Percentiles rank a stretch among this genome's conserved stretches.
Conservation (phyloP, 2,329 filamentous ascomycete species). For the Aureobasidium leucospermi region DNA sequence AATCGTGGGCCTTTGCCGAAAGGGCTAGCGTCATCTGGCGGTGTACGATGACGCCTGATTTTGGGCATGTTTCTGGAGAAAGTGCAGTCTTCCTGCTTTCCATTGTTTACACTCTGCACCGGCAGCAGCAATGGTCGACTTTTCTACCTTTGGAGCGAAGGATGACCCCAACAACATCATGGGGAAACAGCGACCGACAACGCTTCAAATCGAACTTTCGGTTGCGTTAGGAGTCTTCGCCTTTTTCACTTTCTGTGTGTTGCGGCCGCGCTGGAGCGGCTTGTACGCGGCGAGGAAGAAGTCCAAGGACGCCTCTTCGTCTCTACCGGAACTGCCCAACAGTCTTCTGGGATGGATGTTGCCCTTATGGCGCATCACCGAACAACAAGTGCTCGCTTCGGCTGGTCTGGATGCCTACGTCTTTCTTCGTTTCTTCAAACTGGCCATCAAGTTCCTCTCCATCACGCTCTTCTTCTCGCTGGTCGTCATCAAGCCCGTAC, state of each 20-base stretch:
- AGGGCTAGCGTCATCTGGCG: neutral
- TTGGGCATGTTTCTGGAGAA: constrained; percentile 5
- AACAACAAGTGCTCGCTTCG: constrained; percentile 81
- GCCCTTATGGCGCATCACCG: constrained; percentile 72
- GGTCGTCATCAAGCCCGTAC: constrained; percentile 76
- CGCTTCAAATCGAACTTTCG: constrained; percentile 64
- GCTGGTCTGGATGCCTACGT: constrained; percentile 94
- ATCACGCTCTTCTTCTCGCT: constrained; percentile 76
- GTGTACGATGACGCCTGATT: constrained; percentile 13
- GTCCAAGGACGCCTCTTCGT: constrained; percentile 56
- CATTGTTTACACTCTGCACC: constrained; percentile 8
- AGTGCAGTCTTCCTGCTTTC: neutral
- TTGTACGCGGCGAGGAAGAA: constrained; percentile 86
- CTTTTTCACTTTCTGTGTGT: constrained; percentile 70
- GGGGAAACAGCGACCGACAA: constrained; percentile 22
- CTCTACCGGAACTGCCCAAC: constrained; percentile 72
- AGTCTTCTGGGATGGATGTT: constrained; percentile 92
- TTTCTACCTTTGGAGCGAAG: constrained; percentile 18
- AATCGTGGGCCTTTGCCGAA: too few relatives aligned
- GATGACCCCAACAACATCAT: constrained; percentile 12
- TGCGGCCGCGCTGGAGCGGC: constrained; percentile 85
- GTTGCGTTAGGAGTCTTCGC: constrained; percentile 61
- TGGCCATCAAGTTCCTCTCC: constrained; percentile 77
- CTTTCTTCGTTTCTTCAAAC: constrained; percentile 92
- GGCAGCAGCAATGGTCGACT: constrained; percentile 17